These are phyloP conservation scores for Beauveria brongniartii DNA, from an alignment of 2,329 filamentous ascomycete species.

Conservation along the genomic window DNA sequence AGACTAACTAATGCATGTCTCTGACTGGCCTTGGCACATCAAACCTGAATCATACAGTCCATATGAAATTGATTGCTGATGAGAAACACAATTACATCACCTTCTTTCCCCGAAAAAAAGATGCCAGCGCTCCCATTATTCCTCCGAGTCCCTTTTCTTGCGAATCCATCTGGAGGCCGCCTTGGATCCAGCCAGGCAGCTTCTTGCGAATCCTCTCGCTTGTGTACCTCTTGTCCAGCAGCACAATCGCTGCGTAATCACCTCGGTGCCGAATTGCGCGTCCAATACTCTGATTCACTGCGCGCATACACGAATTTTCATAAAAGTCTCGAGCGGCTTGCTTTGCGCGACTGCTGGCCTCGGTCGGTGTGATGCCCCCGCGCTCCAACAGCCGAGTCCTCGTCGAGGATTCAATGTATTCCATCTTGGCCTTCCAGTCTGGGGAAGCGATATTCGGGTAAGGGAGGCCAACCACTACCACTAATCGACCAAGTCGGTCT, in stretches of 20 bases:
- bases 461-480: conserved; percentile 84
- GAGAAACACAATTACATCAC: background rate
- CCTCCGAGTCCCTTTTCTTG: conserved; percentile 44
- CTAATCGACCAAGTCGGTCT: conserved; percentile 78
- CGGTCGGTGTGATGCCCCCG: conserved; percentile 16
- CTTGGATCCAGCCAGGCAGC: conserved; percentile 81
- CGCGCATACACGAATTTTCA: conserved; percentile 92
- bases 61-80: background rate
- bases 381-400: conserved; percentile 26
- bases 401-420: conserved; percentile 66
- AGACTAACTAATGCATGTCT: no score
- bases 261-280: conserved; percentile 79
- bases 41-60: background rate
- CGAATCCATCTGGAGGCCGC: conserved; percentile 49
- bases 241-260: conserved; percentile 85
- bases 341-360: conserved; percentile 31
- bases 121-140: conserved; percentile 49
- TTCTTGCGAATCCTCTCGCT: conserved; percentile 65
- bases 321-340: conserved; percentile 70
- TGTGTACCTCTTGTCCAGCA: conserved; percentile 76
- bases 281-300: conserved; percentile 94
- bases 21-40: no score
- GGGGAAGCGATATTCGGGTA: conserved; percentile 85
- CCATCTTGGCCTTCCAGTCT: conserved; percentile 88
- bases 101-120: conserved; percentile 50